Percentiles rank a stretch among this genome's conserved stretches.
Evolutionary conservation across 2,329 filamentous ascomycete species (phyloP).

Genomic region (Colletotrichum siamense): DNA sequence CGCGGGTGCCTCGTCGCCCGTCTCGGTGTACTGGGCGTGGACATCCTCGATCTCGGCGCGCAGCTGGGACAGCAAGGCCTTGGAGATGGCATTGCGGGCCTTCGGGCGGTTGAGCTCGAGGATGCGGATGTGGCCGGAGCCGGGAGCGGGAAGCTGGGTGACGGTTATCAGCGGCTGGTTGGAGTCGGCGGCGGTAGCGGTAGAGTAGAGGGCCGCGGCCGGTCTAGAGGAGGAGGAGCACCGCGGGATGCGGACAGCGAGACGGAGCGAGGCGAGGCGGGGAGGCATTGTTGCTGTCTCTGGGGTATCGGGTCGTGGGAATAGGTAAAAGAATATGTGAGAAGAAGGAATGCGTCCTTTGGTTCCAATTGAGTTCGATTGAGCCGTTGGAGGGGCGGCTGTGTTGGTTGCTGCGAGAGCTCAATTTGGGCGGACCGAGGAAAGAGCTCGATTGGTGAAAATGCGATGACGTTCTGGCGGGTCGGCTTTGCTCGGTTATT

Average conservation of each 20-base stretch:
- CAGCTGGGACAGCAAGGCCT: constrained; percentile 74
- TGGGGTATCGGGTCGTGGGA: neutral
- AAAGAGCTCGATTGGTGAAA: constrained; percentile 8
- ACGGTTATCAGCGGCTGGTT: constrained; percentile 65
- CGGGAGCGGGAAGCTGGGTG: constrained; percentile 77
- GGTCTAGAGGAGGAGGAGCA: neutral
- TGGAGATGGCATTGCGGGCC: constrained; percentile 91
- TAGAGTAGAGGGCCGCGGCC: constrained; percentile 42
- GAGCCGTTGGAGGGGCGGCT: neutral
- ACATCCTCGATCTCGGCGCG: constrained; percentile 76
- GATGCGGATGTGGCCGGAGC: constrained; percentile 84
- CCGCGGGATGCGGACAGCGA: constrained; percentile 25
- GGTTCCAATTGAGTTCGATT: neutral
- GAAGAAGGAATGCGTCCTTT: neutral
- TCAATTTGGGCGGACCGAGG: constrained; percentile 10
- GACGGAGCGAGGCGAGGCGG: constrained; percentile 26
- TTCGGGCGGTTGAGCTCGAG: constrained; percentile 85
- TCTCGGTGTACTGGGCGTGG: constrained; percentile 60
- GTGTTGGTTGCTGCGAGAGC: neutral
- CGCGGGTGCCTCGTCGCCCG: constrained; percentile 56
- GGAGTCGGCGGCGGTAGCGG: constrained; percentile 43
- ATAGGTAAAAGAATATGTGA: neutral
- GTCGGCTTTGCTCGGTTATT: constrained; percentile 18
- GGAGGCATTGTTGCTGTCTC: constrained; percentile 34
- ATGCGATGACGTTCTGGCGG: constrained; percentile 16